A percentile compares a stretch with the other conserved stretches of the same genome.
Evolutionary conservation across 2,329 filamentous ascomycete species (phyloP).

Genomic region (Hymenoscyphus occultus): DNA sequence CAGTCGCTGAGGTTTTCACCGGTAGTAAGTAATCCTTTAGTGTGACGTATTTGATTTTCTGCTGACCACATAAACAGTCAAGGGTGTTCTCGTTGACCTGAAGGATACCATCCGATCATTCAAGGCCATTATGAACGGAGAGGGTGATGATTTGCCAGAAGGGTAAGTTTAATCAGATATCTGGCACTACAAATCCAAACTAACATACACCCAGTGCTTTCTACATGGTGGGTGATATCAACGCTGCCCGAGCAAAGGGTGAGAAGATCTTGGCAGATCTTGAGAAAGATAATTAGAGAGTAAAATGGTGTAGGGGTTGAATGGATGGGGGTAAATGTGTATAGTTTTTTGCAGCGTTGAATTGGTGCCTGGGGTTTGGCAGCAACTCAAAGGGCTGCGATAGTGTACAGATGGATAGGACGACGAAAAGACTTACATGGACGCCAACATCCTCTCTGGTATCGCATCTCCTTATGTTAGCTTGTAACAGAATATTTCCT

Average conservation of each 20-base stretch:
- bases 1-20: conserved; percentile 79
- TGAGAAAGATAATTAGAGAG: conserved; percentile 22
- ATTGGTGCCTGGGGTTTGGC: conserved; percentile 16
- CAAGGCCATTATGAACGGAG: conserved; percentile 82
- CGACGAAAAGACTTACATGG: conserved; percentile 24
- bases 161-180: conserved; percentile 21
- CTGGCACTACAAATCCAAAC: conserved; percentile 14
- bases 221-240: conserved; percentile 82
- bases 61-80: conserved; percentile 36
- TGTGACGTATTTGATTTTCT: not conserved
- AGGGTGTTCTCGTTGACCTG: conserved; percentile 94
- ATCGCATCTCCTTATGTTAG: conserved; percentile 26
- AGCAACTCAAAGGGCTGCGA: conserved; percentile 13
- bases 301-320: conserved; percentile 11
- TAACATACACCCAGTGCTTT: conserved; percentile 29
- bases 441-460: conserved; percentile 26
- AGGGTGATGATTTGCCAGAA: conserved; percentile 94
- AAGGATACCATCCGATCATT: conserved; percentile 98
- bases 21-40: conserved; percentile 45
- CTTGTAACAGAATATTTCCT: conserved; percentile 21
- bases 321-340: conserved; percentile 17
- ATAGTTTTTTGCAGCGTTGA: conserved; percentile 20
- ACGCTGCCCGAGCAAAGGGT: conserved; percentile 90
- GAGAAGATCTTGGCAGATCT: conserved; percentile 99
- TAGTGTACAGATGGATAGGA: conserved; percentile 26